These are phyloP conservation scores for Cucumis cinereus DNA, from an alignment of 306 rosid species.

Conservation along the genomic window DNA sequence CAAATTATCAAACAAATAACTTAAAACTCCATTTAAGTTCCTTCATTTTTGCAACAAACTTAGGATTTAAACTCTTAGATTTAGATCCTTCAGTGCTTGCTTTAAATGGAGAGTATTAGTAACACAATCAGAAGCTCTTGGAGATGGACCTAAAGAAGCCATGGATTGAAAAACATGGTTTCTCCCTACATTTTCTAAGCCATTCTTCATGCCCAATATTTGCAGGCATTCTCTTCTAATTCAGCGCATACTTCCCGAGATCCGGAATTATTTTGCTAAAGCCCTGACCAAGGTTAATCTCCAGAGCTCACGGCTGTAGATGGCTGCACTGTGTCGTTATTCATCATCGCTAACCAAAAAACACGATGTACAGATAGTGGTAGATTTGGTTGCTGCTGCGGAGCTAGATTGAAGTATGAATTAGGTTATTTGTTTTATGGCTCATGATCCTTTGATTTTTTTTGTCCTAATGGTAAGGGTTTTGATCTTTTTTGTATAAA, in stretches of 20 bases:
- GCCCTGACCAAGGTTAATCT: slow-evolving; percentile 65
- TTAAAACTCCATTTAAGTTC: background rate
- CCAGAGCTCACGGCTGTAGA: slow-evolving; percentile 44
- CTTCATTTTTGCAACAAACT: background rate
- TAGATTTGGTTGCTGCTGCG: slow-evolving; percentile 20
- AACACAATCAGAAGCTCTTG: background rate
- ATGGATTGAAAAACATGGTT: background rate
- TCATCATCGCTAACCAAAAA: slow-evolving; percentile 49
- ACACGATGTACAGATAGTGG: slow-evolving; percentile 67
- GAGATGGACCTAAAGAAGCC: slow-evolving; percentile 1
- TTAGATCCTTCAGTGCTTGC: background rate
- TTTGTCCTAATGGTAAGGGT: slow-evolving; percentile 19
- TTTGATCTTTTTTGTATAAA: slow-evolving; percentile 12
- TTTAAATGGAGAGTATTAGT: background rate
- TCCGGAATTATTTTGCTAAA: slow-evolving; percentile 61
- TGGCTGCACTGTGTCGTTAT: slow-evolving; percentile 14
- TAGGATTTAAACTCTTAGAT: background rate
- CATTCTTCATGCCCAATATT: slow-evolving; percentile 15
- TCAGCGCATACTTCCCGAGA: slow-evolving; percentile 66
- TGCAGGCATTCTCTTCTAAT: slow-evolving; percentile 77
- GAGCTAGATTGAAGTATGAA: slow-evolving; percentile 16
- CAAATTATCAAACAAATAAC: background rate
- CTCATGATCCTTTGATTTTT: slow-evolving; percentile 13
- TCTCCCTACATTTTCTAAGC: slow-evolving; percentile 8
- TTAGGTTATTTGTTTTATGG: slow-evolving; percentile 28